Base-by-base conservation (phyloP, 2,329 filamentous ascomycete species). In the Trichoderma koningii region DNA sequence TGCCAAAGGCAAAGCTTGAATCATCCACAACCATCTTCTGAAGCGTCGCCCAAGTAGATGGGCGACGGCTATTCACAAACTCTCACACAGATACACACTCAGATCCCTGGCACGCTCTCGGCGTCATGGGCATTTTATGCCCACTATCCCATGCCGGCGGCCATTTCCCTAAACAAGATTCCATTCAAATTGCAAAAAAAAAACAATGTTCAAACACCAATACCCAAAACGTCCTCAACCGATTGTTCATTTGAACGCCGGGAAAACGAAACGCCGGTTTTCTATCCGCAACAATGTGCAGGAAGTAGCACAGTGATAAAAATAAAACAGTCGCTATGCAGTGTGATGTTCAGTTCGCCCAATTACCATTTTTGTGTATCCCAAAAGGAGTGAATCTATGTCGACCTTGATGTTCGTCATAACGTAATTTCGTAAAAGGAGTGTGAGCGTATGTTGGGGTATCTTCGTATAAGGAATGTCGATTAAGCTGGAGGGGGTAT, bases 321-420 rank as follows among this genome's bases (percentile, higher is more conserved):
- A 73, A 30, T 79, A 64, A 79, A 52, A 80, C 78, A 82, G 80
- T 80, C 81, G 82, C 82, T 83, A 84, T 85, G 82, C 82, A 83
- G 76, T 81, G 79, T 77, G 67, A 71, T 69, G 66, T 68, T 79
- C 79, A 75, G 75, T 78, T 69, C 67, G 68, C 69, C 68, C 66
- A 75, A 67, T 73, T 68, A 77, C 73, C 76, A 74, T 76, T 63
- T 61, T 63, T 62, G 50, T 62, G 21, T 63, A 55, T 52, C 42
- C 50, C 50, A 30, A 63, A 81, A 80, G 78, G 80, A 82, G 77
- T 76, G 79, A 78, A 72, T 78, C 75, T 78, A 79, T 79, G 71
- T 72, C 71, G 69, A 73, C 72, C 79, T 74, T 74, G 75, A 53
- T 63, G 63, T 67, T 62, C 57, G 65, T 66, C 62, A 65, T 66